Conservation (phyloP, 768 basidiomycete genomes). For the Collybiopsis confluens region DNA sequence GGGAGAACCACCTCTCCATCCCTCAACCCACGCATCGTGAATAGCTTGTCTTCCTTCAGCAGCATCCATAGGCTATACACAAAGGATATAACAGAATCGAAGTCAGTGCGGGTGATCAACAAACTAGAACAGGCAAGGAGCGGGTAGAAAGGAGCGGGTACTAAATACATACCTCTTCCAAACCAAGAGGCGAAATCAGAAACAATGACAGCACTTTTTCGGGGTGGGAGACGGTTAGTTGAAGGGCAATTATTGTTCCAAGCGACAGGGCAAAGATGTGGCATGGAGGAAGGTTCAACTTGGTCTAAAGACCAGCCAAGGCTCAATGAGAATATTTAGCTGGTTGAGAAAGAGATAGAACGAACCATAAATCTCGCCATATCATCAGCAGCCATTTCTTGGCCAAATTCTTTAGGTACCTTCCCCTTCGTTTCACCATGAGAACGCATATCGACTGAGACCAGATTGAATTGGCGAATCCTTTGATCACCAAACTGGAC, state of each 20-base stretch:
- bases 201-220: conserved; percentile 20
- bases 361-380: conserved; percentile 22
- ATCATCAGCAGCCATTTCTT: conserved; percentile 23
- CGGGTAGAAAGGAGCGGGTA: too few relatives aligned
- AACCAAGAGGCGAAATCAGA: conserved; percentile 21
- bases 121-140: too few relatives aligned
- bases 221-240: conserved; percentile 19
- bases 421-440: conserved; percentile 21
- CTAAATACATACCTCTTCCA: conserved; percentile 18
- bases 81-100: not conserved
- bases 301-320: conserved; percentile 15
- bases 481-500: conserved; percentile 30
- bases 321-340: not conserved
- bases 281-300: conserved; percentile 21
- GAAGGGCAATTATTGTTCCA: conserved; percentile 21
- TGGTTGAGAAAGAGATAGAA: not conserved
- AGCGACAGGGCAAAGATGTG: conserved; percentile 24
- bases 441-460: conserved; percentile 22
- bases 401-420: conserved; percentile 16
- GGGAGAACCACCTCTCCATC: not conserved
- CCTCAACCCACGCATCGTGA: conserved; percentile 9
- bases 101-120: too few relatives aligned
- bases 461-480: conserved; percentile 24
- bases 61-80: conserved; percentile 9
- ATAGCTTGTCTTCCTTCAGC: conserved; percentile 13